phyloP scores from a whole-genome alignment of 2,329 filamentous ascomycete species.

The Fulvia fulva region DNA sequence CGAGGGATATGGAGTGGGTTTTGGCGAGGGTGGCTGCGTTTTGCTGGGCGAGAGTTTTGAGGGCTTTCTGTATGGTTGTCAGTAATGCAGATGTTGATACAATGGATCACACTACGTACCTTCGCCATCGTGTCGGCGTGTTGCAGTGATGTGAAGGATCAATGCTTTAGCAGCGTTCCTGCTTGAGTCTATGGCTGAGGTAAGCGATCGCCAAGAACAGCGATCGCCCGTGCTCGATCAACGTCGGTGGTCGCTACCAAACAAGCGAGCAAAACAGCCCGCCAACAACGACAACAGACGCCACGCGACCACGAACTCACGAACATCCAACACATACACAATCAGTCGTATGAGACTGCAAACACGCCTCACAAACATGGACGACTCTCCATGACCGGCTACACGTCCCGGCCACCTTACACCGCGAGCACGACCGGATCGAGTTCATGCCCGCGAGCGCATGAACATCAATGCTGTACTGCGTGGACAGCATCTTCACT shows the following conservation, averaged over 20 bases:
- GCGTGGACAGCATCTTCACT: not conserved
- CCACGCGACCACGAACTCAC: not conserved
- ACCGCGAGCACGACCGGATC: not conserved
- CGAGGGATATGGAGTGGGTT: slow-evolving; percentile 72
- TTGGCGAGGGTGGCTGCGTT: slow-evolving; percentile 65
- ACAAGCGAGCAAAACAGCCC: not conserved
- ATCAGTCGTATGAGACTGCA: not conserved
- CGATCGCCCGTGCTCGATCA: not conserved
- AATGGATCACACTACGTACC: too few species aligned
- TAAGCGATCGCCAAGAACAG: not conserved
- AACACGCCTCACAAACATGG: not conserved
- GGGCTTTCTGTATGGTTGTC: slow-evolving; percentile 42
- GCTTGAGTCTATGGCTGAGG: not conserved
- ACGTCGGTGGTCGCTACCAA: not conserved
- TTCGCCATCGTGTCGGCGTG: slow-evolving; percentile 22
- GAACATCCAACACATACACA: not conserved
- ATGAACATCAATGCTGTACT: not conserved
- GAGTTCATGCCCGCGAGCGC: not conserved
- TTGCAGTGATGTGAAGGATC: not conserved
- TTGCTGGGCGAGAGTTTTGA: slow-evolving; percentile 61
- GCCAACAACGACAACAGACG: not conserved
- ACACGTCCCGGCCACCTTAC: not conserved
- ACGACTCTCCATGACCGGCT: not conserved
- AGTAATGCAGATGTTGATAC: not conserved
- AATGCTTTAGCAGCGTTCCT: too few species aligned